Percentiles rank a stretch among this genome's conserved stretches.
Evolutionary conservation across 2,329 filamentous ascomycete genomes (phyloP).

Genomic region (Hypoxylon sp.): DNA sequence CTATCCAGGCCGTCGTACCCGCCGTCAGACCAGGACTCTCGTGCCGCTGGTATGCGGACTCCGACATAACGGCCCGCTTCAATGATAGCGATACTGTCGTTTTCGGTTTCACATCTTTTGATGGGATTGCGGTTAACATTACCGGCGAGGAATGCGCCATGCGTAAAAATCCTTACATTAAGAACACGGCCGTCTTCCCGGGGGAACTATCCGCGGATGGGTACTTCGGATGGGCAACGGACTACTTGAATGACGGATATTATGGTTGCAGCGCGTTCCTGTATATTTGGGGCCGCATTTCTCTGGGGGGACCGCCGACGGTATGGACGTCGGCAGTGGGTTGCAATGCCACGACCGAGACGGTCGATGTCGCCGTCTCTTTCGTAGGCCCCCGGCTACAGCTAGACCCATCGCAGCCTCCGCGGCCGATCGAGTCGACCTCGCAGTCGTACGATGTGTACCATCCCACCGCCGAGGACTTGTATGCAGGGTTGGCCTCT

Average conservation of each 20-base stretch:
- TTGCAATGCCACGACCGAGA: background rate
- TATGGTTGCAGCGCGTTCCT: background rate
- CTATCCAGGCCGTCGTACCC: background rate
- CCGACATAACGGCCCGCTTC: background rate
- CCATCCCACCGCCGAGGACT: background rate
- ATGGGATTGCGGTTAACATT: background rate
- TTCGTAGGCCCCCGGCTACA: background rate
- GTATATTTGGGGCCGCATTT: background rate
- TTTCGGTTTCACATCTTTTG: background rate
- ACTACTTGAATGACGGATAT: background rate
- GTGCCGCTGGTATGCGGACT: background rate
- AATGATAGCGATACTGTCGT: background rate
- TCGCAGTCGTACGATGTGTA: background rate
- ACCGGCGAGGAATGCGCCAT: background rate
- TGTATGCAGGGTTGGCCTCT: background rate
- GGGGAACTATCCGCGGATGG: background rate
- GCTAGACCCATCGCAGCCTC: background rate
- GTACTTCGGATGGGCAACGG: background rate
- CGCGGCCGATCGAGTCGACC: background rate
- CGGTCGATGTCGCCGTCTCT: background rate
- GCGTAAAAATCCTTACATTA: background rate
- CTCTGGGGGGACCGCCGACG: background rate
- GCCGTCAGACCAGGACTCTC: background rate
- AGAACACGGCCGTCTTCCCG: background rate
- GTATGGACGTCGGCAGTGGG: background rate